Evolutionary conservation across 805 yeast genomes (phyloP), one percentile per base, ranked within the genome.

Genomic region (Wickerhamomyces bovis): DNA sequence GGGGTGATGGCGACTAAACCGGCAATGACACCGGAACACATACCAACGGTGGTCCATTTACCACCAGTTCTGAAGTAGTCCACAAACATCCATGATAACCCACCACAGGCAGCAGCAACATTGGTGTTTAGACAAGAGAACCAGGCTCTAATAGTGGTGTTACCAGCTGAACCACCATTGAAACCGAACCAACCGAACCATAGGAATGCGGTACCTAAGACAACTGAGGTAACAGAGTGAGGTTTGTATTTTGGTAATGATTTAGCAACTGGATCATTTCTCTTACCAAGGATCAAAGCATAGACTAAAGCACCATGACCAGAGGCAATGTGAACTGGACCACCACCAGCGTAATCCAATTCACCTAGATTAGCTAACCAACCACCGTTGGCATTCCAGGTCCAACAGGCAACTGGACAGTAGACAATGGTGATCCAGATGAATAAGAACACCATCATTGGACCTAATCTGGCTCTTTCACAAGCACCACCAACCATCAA

Each of bases 151-250:
- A 94, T 81, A 52, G 92, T 70, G 33, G 97, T 87, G 63, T 89
- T 85, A 67, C 97, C 97, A 43, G 97, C 86, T 42, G 97, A 89
- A 60, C 98, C 98, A 68, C 97, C 97, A 77, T 94, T 94, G 81
- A 94, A 94, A 38, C 97, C 97, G 62, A 89, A 89, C 99, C 99
- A 94, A 33, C 98, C 99, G 60, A 94, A 89, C 97, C 97, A 92
- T 57, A 94, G 77, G 73, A 94, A 86, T 12, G 88, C 84, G 19
- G 97, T 89, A 46, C 99, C 99, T 48, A 94, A 70, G 16, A 90
- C 97, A 48, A 89, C 88, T 41, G 89, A 79, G 9, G 95, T 78
- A 35, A 92, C 96, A 20, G 94, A 85, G 66, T 92, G 97, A 38
- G 99, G 98, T 70, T 81, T 88, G 73, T 89, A 90, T 64, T 85